A percentile compares a stretch with the other conserved stretches of the same genome.
Conservation (phyloP, 345 rosid species). For the Garcia nutans region DNA sequence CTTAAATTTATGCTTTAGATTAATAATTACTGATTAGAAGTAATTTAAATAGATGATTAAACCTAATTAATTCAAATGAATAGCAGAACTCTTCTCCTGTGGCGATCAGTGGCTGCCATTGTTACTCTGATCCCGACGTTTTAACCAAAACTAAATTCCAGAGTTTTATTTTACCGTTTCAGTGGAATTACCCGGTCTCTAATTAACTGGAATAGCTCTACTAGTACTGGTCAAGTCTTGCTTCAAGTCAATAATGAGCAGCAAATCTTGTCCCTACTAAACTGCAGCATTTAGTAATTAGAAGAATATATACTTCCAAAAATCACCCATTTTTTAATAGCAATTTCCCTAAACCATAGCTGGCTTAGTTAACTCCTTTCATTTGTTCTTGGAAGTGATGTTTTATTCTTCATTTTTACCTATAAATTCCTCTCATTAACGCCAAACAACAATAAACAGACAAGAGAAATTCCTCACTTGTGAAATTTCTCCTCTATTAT, state of each 20-base stretch:
- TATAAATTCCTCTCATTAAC: neutral
- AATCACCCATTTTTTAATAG: neutral
- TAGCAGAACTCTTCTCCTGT: neutral
- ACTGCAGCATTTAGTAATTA: neutral
- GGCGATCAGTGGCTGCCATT: neutral
- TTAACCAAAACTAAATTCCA: neutral
- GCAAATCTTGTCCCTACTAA: neutral
- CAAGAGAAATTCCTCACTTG: neutral
- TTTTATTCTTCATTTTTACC: neutral
- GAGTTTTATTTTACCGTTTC: neutral
- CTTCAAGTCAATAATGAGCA: neutral
- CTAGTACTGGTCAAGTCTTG: neutral
- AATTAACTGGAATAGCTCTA: neutral
- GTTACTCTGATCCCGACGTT: neutral
- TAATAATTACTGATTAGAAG: no score
- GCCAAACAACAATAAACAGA: slow-evolving; percentile 9
- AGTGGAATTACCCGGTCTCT: neutral
- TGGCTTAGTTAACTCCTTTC: neutral
- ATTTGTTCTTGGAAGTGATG: neutral
- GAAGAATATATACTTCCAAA: neutral
- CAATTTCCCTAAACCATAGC: neutral
- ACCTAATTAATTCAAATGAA: neutral
- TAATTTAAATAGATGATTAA: no score
- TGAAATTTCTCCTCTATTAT: neutral
- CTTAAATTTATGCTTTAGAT: neutral